A percentile compares a stretch with the other conserved stretches of the same genome.
phyloP scores from a whole-genome alignment of 345 rosid species.

The Aquilaria malaccensis region DNA sequence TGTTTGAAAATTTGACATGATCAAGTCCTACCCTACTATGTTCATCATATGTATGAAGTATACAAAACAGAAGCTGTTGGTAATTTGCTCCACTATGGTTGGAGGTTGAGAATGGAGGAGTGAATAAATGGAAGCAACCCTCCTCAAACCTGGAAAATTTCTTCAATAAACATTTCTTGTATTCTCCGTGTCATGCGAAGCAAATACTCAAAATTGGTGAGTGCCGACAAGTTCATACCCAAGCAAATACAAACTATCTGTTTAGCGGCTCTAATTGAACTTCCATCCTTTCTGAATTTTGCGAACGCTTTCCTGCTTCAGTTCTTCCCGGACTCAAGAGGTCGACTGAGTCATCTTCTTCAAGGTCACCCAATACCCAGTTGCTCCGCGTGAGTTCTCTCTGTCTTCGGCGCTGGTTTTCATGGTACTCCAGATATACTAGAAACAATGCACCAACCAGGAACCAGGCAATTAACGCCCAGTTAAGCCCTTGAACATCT shows the following conservation, averaged over 20 bases:
- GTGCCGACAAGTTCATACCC: conserved; percentile 2
- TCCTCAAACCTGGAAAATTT: conserved; percentile 14
- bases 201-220: conserved; percentile 18
- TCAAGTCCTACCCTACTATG: conserved; percentile 12
- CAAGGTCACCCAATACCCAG: conserved; percentile 75
- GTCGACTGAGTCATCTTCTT: conserved; percentile 79
- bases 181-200: conserved; percentile 3
- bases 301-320: conserved; percentile 34
- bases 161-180: conserved; percentile 9
- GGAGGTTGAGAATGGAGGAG: conserved; percentile 2
- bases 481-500: conserved; percentile 63
- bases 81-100: conserved; percentile 14
- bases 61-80: conserved; percentile 26
- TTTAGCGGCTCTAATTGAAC: conserved; percentile 86
- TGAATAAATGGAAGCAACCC: neutral
- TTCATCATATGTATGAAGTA: conserved; percentile 26
- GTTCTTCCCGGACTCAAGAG: conserved; percentile 48
- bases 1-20: conserved; percentile 2
- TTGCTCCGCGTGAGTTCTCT: conserved; percentile 51
- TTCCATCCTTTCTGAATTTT: conserved; percentile 52
- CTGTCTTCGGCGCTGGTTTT: conserved; percentile 36
- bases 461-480: conserved; percentile 69
- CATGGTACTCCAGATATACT: conserved; percentile 55
- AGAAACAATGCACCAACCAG: conserved; percentile 36
- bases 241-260: conserved; percentile 30